Conservation (phyloP, 768 basidiomycete genomes). For the Lactarius psammicola region DNA sequence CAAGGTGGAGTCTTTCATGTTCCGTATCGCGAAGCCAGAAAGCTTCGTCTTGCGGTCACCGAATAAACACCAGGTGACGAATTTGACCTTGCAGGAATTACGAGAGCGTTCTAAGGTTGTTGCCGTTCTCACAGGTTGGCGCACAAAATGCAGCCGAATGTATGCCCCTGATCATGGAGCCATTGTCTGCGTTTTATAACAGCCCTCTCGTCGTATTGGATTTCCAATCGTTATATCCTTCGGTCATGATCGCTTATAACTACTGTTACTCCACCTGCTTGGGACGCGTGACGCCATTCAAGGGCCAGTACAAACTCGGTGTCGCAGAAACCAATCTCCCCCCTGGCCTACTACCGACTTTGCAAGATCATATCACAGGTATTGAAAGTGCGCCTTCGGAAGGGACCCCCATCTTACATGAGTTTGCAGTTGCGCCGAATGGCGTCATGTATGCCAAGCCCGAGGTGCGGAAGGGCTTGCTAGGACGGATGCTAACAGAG, state of each 20-base stretch:
- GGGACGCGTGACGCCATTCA: conserved; percentile 83
- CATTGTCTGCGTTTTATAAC: conserved; percentile 87
- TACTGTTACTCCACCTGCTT: conserved; percentile 97
- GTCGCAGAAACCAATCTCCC: conserved; percentile 70
- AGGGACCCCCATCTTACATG: not conserved
- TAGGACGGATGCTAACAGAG: conserved; percentile 90
- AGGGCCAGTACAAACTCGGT: conserved; percentile 86
- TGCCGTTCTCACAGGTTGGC: conserved; percentile 63
- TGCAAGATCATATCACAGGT: conserved; percentile 81
- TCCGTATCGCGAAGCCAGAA: conserved; percentile 95
- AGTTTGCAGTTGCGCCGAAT: conserved; percentile 78
- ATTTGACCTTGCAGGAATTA: not conserved
- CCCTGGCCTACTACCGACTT: conserved; percentile 60
- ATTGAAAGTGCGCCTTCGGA: conserved; percentile 26
- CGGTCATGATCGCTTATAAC: conserved; percentile 98
- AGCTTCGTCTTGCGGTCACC: conserved; percentile 89
- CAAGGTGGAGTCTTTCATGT: conserved; percentile 99
- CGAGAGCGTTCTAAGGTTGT: conserved; percentile 5
- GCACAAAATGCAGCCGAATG: conserved; percentile 95
- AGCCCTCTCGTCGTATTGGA: conserved; percentile 92
- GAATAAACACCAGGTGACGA: conserved; percentile 70
- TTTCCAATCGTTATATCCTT: conserved; percentile 96
- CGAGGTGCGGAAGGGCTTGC: conserved; percentile 75
- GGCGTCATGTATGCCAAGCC: conserved; percentile 93
- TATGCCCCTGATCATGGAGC: conserved; percentile 94